These are phyloP conservation scores for Apostasia shenzhenica DNA, from an alignment of 106 monocot species.

Conservation along the genomic window DNA sequence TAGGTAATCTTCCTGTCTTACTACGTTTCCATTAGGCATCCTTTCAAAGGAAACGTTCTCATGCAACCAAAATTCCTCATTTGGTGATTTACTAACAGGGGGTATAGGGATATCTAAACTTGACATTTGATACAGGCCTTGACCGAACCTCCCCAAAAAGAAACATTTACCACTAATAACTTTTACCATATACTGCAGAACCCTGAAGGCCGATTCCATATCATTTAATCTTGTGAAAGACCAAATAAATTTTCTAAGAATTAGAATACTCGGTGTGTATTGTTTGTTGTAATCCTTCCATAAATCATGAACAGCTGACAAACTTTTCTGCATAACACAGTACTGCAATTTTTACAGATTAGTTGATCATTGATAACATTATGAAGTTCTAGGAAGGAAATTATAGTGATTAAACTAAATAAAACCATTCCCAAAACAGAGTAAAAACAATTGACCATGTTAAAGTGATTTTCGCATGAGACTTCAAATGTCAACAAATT, in stretches of 20 bases:
- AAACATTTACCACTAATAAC: constrained; percentile 15
- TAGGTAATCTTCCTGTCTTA: not conserved
- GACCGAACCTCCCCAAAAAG: constrained; percentile 28
- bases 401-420: not conserved
- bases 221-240: constrained; percentile 42
- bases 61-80: constrained; percentile 10
- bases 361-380: constrained; percentile 1
- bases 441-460: not conserved
- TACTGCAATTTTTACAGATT: constrained; percentile 26
- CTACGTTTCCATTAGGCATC: not conserved
- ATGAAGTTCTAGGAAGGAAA: constrained; percentile 3
- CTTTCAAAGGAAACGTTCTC: not conserved
- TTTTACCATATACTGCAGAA: constrained; percentile 44
- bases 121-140: constrained; percentile 32
- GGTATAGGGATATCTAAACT: constrained; percentile 73
- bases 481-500: too few species aligned
- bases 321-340: constrained; percentile 57
- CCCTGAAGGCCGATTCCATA: constrained; percentile 36
- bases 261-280: constrained; percentile 55
- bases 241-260: constrained; percentile 50
- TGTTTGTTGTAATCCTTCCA: constrained; percentile 57
- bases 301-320: constrained; percentile 43
- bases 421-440: not conserved
- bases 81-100: constrained; percentile 11
- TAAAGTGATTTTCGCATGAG: too few species aligned